These are phyloP conservation scores for Monosporascus sp. DNA, from an alignment of 2,329 filamentous ascomycete genomes.

Conservation along the genomic window DNA sequence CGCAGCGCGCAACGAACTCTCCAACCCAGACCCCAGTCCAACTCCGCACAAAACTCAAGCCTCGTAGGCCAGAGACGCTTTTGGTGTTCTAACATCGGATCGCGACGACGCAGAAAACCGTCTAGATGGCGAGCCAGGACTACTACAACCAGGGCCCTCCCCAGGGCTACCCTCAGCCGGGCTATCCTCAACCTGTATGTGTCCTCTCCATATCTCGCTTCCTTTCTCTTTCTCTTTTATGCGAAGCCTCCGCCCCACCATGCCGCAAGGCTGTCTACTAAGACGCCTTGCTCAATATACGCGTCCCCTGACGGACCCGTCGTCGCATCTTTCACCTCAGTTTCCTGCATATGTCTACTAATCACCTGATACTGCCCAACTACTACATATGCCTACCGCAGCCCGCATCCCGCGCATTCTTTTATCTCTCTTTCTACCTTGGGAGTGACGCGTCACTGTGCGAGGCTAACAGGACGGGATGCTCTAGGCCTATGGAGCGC, in stretches of 20 bases:
- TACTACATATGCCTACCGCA: not conserved
- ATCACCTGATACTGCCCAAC: too few relatives aligned
- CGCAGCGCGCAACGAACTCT: not conserved
- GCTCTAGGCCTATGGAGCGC: slow-evolving; percentile 31
- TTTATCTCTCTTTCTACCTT: not conserved
- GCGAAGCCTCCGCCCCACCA: not conserved
- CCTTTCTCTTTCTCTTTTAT: not conserved
- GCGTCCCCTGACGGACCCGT: too few relatives aligned
- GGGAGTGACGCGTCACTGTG: not conserved
- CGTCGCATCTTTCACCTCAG: too few relatives aligned
- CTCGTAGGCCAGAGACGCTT: not conserved
- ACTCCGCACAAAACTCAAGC: not conserved
- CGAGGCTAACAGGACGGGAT: not conserved
- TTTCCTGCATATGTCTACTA: too few relatives aligned
- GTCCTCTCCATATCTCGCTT: slow-evolving; percentile 3
- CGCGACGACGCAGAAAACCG: slow-evolving; percentile 6
- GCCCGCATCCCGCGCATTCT: not conserved
- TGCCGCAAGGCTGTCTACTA: slow-evolving; percentile 2
- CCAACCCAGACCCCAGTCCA: not conserved
- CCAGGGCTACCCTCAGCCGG: slow-evolving; percentile 29
- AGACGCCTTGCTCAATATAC: slow-evolving; percentile 1
- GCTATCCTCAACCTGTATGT: slow-evolving; percentile 40
- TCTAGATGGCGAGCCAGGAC: slow-evolving; percentile 25
- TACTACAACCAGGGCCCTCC: slow-evolving; percentile 28
- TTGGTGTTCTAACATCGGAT: not conserved